A percentile compares a stretch with the other conserved stretches of the same genome.
These are phyloP conservation scores for Scutellaria galericulata DNA, from an alignment of 257 asterid species.

Conservation along the genomic window DNA sequence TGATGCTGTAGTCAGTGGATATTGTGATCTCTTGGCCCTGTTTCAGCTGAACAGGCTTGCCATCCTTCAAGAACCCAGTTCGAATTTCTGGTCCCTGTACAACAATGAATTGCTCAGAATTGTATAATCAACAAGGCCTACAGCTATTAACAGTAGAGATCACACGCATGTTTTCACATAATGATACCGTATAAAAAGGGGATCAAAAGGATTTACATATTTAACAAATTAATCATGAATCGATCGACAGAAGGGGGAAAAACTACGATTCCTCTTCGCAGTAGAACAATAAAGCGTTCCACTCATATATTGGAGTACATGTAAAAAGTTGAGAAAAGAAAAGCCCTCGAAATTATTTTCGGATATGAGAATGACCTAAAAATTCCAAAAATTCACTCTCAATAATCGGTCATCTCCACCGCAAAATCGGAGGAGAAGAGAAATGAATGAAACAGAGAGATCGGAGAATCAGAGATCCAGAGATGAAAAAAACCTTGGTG, in stretches of 20 bases:
- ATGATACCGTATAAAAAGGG: no score
- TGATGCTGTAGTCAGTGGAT: constrained; percentile 64
- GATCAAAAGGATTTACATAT: background rate
- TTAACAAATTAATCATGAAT: background rate
- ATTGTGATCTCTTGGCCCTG: constrained; percentile 70
- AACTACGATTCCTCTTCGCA: background rate
- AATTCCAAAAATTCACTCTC: background rate
- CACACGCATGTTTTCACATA: background rate
- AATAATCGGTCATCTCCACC: background rate
- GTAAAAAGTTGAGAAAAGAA: background rate
- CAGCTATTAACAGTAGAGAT: background rate
- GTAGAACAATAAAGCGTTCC: background rate
- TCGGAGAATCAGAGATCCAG: background rate
- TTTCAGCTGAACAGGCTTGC: constrained; percentile 61
- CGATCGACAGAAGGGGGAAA: background rate
- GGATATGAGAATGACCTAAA: background rate
- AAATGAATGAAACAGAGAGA: background rate
- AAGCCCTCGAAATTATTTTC: background rate
- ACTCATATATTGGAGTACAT: background rate
- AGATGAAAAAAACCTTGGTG: constrained; percentile 52
- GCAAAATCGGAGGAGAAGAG: background rate
- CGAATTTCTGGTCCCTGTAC: constrained; percentile 76
- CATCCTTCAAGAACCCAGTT: constrained; percentile 69
- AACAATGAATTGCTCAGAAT: background rate
- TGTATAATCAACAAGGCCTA: constrained; percentile 1